Base-by-base conservation (phyloP, 768 basidiomycete genomes). In the Hericium erinaceus region DNA sequence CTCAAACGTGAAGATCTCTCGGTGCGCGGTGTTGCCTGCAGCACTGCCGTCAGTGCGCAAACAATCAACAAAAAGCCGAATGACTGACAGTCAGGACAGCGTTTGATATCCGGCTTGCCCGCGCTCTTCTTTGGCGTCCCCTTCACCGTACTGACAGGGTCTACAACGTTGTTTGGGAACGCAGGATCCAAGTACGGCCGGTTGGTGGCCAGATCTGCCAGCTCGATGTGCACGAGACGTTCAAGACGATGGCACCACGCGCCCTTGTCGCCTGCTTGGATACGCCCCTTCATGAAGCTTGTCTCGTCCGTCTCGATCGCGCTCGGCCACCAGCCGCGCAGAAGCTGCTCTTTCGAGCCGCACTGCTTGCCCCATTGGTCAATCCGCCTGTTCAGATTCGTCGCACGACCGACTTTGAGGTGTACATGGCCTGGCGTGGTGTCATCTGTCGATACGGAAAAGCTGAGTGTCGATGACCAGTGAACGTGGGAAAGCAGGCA, bases 331-430 rank as follows among this genome's bases (percentile, higher is more conserved):
- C 79, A 87, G 0, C 88, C 89, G 48, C 87, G 78, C 15, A 88
- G 70, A 39, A 89, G 78, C 54, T 85, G 87, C 62, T 84, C 80
- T 67, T 86, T 88, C 8, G 87, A 88, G 4, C 80, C 80, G 59
- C 91, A 93, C 63, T 89, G 87, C 63, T 86, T 91, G 20, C 76
- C 76, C 91, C 91, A 92, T 63, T 93, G 78, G 65, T 85, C 82
- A 49, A 91, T 75, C 33, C 91, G 77, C 63, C 84, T 85, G 33
- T 76, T 78, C 22, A 91, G 77, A 66, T 90, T 90, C 39, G 80
- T 78, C 1, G 91, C 77, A 38, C 90, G 80, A 15, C 91, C 92
- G 24, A 92, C 87, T 74, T 93, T 92, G 62, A 91, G 75, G 63
- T 83, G 80, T 60, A 89, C 72, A 8, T 74, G 69, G 38, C 74